Evolutionary conservation across 176 grass and related monocot species (phyloP).

Genomic region (Zoysia japonica): DNA sequence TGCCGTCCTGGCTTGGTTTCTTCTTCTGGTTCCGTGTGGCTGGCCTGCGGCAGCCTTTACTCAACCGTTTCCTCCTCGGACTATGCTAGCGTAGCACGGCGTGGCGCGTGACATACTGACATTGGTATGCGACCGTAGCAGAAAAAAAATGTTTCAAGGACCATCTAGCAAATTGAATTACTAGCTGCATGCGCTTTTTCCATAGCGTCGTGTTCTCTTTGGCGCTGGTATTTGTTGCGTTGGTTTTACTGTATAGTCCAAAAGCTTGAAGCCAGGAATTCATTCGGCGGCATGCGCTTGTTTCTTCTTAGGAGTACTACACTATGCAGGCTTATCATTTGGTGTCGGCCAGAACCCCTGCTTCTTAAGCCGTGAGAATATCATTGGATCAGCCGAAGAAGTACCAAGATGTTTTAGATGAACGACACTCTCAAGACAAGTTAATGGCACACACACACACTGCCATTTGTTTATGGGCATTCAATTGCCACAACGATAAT

Average conservation of each 20-base stretch:
- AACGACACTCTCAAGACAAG: no score
- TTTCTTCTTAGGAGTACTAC: neutral
- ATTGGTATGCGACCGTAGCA: conserved; percentile 4
- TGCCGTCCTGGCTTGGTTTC: conserved; percentile 35
- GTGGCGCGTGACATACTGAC: neutral
- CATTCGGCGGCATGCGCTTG: neutral
- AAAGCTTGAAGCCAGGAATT: conserved; percentile 6
- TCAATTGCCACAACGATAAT: neutral
- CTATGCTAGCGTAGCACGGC: conserved; percentile 15
- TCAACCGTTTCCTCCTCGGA: conserved; percentile 34
- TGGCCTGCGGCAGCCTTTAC: conserved; percentile 13
- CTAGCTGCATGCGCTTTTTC: neutral
- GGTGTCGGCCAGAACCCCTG: neutral
- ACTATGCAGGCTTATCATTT: neutral
- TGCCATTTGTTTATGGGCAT: no score
- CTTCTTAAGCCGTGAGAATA: neutral
- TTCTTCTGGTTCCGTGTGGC: conserved; percentile 16
- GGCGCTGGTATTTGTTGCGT: neutral
- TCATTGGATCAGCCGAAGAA: neutral
- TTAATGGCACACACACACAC: no score
- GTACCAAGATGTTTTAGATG: no score
- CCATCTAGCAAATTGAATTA: conserved; percentile 1
- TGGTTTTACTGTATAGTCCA: conserved; percentile 17
- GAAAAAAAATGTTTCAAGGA: conserved; percentile 33
- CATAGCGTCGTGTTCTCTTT: neutral